These are phyloP conservation scores for Corniculantispora saksenae DNA, from an alignment of 2,329 filamentous ascomycete genomes.

Conservation along the genomic window DNA sequence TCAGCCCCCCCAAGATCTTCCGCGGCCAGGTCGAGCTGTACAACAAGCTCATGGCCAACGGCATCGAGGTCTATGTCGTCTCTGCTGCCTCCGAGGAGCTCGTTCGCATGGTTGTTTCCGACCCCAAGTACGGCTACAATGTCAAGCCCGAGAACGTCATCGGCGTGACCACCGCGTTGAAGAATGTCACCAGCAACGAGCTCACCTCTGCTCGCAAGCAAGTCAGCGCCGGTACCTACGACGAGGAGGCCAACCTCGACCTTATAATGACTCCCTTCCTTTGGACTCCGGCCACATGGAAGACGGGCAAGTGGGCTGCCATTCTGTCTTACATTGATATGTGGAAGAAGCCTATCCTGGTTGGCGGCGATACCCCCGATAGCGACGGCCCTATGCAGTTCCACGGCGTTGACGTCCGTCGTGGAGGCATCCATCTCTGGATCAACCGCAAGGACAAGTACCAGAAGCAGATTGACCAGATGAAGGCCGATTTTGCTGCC, in stretches of 20 bases:
- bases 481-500: conserved; percentile 38
- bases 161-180: conserved; percentile 42
- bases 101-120: conserved; percentile 47
- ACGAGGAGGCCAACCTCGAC: conserved; percentile 39
- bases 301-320: conserved; percentile 45
- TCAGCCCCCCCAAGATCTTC: conserved; percentile 40
- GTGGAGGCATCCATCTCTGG: conserved; percentile 45
- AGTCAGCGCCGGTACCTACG: conserved; percentile 38
- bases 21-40: conserved; percentile 45
- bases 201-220: conserved; percentile 42
- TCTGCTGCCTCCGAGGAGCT: conserved; percentile 46
- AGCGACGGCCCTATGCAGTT: conserved; percentile 48
- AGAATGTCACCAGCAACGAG: conserved; percentile 29
- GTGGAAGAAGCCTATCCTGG: conserved; percentile 45
- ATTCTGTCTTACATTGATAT: conserved; percentile 44
- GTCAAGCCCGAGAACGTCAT: conserved; percentile 46
- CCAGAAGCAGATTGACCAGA: conserved; percentile 36
- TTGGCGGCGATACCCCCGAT: conserved; percentile 43
- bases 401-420: conserved; percentile 43
- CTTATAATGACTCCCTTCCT: conserved; percentile 42
- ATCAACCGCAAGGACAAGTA: conserved; percentile 40
- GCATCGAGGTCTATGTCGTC: conserved; percentile 46
- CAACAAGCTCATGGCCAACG: conserved; percentile 44
- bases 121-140: conserved; percentile 48
- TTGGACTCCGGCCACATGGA: conserved; percentile 47